Evolutionary conservation across 805 yeast species (phyloP).

Genomic region (Ogataea naganishii): DNA sequence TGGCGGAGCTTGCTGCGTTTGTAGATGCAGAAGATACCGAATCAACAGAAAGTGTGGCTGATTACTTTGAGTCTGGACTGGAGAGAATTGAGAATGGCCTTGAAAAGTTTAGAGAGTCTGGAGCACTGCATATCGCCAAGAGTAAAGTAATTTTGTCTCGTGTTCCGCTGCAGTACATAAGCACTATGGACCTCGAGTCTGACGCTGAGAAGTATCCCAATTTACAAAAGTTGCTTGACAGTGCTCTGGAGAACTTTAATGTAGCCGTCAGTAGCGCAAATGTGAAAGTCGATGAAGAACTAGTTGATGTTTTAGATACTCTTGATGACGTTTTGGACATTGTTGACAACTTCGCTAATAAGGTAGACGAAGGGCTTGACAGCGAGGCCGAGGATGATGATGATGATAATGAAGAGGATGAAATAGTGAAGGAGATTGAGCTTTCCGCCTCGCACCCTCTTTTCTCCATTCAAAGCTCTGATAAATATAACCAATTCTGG

Average conservation of each 20-base stretch:
- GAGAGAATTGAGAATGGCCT: slow-evolving; percentile 62
- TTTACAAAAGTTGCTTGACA: slow-evolving; percentile 33
- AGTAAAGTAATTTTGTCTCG: slow-evolving; percentile 47
- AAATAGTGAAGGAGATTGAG: slow-evolving; percentile 25
- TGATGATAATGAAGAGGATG: slow-evolving; percentile 21
- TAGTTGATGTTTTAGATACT: slow-evolving; percentile 44
- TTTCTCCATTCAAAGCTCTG: slow-evolving; percentile 27
- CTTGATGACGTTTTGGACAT: slow-evolving; percentile 65
- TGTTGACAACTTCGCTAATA: slow-evolving; percentile 55
- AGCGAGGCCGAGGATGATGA: slow-evolving; percentile 42
- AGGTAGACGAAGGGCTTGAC: slow-evolving; percentile 50
- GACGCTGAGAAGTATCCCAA: slow-evolving; percentile 23
- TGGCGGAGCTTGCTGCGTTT: slow-evolving; percentile 55
- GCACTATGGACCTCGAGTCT: slow-evolving; percentile 38
- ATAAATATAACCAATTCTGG: slow-evolving; percentile 47
- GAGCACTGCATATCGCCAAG: slow-evolving; percentile 36
- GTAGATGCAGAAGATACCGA: slow-evolving; percentile 10
- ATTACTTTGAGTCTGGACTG: slow-evolving; percentile 60
- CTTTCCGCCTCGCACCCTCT: slow-evolving; percentile 50
- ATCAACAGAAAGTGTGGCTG: slow-evolving; percentile 30
- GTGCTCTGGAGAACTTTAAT: slow-evolving; percentile 38
- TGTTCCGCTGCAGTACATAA: slow-evolving; percentile 50
- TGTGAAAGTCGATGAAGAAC: slow-evolving; percentile 29
- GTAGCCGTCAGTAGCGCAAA: slow-evolving; percentile 28
- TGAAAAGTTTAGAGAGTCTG: slow-evolving; percentile 35